Percentiles rank a stretch among this genome's conserved stretches.
These are phyloP conservation scores for Diaporthe citriasiana DNA, from an alignment of 2,329 filamentous ascomycete genomes.

Conservation along the genomic window DNA sequence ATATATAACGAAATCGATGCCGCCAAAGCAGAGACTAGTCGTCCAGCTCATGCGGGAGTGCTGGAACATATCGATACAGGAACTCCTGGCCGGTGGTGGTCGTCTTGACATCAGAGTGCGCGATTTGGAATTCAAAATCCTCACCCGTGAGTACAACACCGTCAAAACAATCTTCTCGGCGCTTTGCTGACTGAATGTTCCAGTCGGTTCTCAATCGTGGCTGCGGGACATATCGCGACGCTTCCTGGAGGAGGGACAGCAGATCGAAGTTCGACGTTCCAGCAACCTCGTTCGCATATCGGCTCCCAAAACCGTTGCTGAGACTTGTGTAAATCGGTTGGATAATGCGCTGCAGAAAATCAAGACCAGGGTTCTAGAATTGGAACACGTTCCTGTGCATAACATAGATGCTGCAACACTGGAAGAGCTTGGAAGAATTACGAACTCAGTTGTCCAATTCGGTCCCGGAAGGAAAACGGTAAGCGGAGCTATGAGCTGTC, in stretches of 20 bases:
- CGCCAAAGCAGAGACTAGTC: slow-evolving; percentile 58
- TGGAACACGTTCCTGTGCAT: slow-evolving; percentile 46
- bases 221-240: slow-evolving; percentile 50
- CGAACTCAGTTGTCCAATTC: slow-evolving; percentile 56
- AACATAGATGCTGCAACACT: slow-evolving; percentile 48
- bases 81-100: slow-evolving; percentile 60
- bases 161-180: not conserved
- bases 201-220: slow-evolving; percentile 55
- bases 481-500: not conserved
- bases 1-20: slow-evolving; percentile 48
- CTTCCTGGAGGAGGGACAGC: slow-evolving; percentile 53
- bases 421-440: slow-evolving; percentile 55
- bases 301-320: slow-evolving; percentile 53
- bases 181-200: not conserved
- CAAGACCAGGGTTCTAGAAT: slow-evolving; percentile 46
- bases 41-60: slow-evolving; percentile 61
- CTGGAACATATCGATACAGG: slow-evolving; percentile 65
- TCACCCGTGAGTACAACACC: slow-evolving; percentile 57
- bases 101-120: slow-evolving; percentile 56
- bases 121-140: slow-evolving; percentile 58
- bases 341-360: slow-evolving; percentile 49
- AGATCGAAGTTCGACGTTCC: slow-evolving; percentile 53
- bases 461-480: slow-evolving; percentile 48
- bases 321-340: slow-evolving; percentile 54
- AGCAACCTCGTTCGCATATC: slow-evolving; percentile 52